phyloP scores from a whole-genome alignment of 768 basidiomycete genomes.

The Tremella mesenterica region DNA sequence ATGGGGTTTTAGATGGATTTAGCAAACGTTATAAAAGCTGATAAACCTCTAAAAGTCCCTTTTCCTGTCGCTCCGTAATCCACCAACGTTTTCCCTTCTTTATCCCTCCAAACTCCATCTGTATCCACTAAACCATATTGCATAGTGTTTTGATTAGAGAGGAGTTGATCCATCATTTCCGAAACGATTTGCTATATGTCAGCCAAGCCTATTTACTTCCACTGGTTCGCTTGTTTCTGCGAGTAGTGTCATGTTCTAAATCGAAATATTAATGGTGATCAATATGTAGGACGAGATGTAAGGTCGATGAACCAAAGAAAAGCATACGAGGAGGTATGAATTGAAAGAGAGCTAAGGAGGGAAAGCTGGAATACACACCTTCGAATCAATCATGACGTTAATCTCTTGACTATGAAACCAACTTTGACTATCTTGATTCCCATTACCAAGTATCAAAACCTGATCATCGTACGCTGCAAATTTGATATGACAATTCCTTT shows the following conservation, averaged over 20 bases:
- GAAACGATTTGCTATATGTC: constrained; percentile 47
- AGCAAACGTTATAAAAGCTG: constrained; percentile 37
- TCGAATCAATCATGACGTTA: constrained; percentile 58
- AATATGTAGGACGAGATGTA: too few relatives aligned
- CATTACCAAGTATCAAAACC: constrained; percentile 61
- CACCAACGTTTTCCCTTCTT: constrained; percentile 47
- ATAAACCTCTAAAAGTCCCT: constrained; percentile 37
- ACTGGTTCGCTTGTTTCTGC: too few relatives aligned
- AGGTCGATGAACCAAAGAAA: too few relatives aligned
- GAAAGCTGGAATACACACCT: too few relatives aligned
- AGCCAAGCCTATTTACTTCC: too few relatives aligned
- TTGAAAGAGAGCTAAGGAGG: too few relatives aligned
- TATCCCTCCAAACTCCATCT: constrained; percentile 57
- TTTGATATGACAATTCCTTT: constrained; percentile 67
- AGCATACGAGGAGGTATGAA: not conserved
- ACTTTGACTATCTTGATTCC: constrained; percentile 53
- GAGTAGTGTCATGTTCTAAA: too few relatives aligned
- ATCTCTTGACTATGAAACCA: constrained; percentile 60
- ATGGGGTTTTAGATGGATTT: constrained; percentile 42
- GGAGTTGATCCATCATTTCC: constrained; percentile 52
- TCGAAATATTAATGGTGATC: too few relatives aligned
- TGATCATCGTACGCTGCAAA: constrained; percentile 60
- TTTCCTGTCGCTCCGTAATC: constrained; percentile 37
- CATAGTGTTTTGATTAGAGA: constrained; percentile 50
- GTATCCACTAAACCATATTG: constrained; percentile 50